These are phyloP conservation scores for Saururus chinensis DNA, from an alignment of 164 flowering plant species.

Conservation along the genomic window DNA sequence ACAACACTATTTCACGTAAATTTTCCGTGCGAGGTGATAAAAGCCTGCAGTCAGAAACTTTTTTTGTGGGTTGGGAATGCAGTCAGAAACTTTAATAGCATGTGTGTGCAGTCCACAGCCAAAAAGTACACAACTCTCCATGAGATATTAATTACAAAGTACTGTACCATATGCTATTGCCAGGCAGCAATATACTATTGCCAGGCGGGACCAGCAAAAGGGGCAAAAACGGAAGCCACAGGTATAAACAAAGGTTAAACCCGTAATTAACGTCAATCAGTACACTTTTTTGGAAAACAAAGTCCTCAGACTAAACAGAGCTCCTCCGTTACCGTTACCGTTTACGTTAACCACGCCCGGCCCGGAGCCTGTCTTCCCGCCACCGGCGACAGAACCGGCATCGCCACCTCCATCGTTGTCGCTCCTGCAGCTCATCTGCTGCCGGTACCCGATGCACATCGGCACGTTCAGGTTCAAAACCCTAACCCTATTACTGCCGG, in stretches of 20 bases:
- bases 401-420: constrained; percentile 20
- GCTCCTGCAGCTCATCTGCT: constrained; percentile 46
- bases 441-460: constrained; percentile 50
- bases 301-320: constrained; percentile 43
- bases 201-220: background rate
- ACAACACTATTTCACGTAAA: too few relatives aligned
- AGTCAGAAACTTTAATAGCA: too few relatives aligned
- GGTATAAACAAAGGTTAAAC: background rate
- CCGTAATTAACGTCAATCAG: constrained; percentile 11
- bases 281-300: constrained; percentile 72
- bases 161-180: too few relatives aligned
- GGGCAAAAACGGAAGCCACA: background rate
- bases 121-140: too few relatives aligned
- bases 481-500: constrained; percentile 12
- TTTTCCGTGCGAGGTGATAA: too few relatives aligned
- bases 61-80: too few relatives aligned
- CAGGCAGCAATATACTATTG: too few relatives aligned
- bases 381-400: background rate
- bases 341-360: background rate
- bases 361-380: constrained; percentile 2
- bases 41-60: too few relatives aligned
- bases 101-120: too few relatives aligned
- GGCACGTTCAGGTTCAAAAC: constrained; percentile 68
- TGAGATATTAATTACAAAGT: too few relatives aligned
- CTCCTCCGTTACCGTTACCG: constrained; percentile 14